A percentile compares a stretch with the other conserved stretches of the same genome.
These are phyloP conservation scores for Elaphomyces granulatus DNA, from an alignment of 495 filamentous ascomycete species.

Conservation along the genomic window DNA sequence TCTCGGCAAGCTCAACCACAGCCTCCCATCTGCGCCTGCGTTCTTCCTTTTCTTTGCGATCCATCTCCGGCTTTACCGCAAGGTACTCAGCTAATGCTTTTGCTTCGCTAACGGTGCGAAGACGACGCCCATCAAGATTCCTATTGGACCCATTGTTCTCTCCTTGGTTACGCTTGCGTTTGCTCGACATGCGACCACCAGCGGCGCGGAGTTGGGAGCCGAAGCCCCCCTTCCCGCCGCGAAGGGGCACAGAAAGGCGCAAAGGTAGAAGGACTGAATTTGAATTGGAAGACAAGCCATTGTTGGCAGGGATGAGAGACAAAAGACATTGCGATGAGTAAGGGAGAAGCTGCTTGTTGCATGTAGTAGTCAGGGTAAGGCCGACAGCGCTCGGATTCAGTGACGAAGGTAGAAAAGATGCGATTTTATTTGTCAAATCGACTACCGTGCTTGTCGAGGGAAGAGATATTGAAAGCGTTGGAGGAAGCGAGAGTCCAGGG, in stretches of 20 bases:
- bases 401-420: conserved; percentile 45
- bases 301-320: conserved; percentile 35
- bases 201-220: conserved; percentile 93
- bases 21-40: conserved; percentile 67
- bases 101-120: conserved; percentile 86
- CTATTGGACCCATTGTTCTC: conserved; percentile 78
- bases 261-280: conserved; percentile 53
- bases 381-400: conserved; percentile 22
- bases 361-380: conserved; percentile 69
- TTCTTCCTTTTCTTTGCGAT: conserved; percentile 76
- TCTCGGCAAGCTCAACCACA: conserved; percentile 69
- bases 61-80: conserved; percentile 93
- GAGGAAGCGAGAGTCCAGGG: conserved; percentile 62
- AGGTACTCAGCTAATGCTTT: conserved; percentile 91
- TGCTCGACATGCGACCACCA: conserved; percentile 91
- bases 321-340: conserved; percentile 23
- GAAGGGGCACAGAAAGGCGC: conserved; percentile 57
- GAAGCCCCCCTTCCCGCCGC: conserved; percentile 93
- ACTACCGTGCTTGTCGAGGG: conserved; percentile 48
- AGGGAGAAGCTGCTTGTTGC: conserved; percentile 51
- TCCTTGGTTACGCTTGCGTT: conserved; percentile 72
- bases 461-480: conserved; percentile 59
- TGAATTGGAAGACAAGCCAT: conserved; percentile 1
- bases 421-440: conserved; percentile 48
- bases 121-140: conserved; percentile 80